phyloP scores from a whole-genome alignment of 768 basidiomycete genomes.

The Sporobolomyces roseus region DNA sequence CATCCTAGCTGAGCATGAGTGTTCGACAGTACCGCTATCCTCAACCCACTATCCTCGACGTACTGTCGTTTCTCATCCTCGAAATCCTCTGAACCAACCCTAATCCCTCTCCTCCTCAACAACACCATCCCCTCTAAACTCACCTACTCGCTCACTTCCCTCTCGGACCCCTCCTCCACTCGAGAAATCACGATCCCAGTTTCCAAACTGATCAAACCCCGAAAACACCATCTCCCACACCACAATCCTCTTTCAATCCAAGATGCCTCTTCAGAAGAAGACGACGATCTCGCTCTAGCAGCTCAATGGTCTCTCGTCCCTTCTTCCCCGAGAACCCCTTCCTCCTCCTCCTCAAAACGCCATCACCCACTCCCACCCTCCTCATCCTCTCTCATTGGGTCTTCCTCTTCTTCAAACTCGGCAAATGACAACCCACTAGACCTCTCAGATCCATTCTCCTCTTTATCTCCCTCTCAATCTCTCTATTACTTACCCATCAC shows the following conservation, averaged over 20 bases:
- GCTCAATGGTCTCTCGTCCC: conserved; percentile 29
- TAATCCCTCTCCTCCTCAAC: conserved; percentile 40
- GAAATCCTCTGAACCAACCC: conserved; percentile 13
- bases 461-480: conserved; percentile 27
- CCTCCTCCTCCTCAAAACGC: background rate
- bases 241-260: conserved; percentile 3
- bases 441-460: conserved; percentile 20
- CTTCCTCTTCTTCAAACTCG: background rate
- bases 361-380: conserved; percentile 22
- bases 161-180: conserved; percentile 1
- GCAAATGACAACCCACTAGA: background rate
- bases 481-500: conserved; percentile 39
- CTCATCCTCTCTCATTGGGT: background rate
- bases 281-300: conserved; percentile 34
- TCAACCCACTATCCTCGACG: conserved; percentile 34
- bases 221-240: conserved; percentile 6
- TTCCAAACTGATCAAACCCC: conserved; percentile 17
- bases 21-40: conserved; percentile 29
- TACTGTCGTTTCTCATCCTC: conserved; percentile 29
- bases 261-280: conserved; percentile 11
- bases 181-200: conserved; percentile 21
- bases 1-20: background rate
- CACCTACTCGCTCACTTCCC: conserved; percentile 34
- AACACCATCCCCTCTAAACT: conserved; percentile 36
- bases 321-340: background rate